Conservation (phyloP, 179 eudicot genomes). For the Silene vulgaris region DNA sequence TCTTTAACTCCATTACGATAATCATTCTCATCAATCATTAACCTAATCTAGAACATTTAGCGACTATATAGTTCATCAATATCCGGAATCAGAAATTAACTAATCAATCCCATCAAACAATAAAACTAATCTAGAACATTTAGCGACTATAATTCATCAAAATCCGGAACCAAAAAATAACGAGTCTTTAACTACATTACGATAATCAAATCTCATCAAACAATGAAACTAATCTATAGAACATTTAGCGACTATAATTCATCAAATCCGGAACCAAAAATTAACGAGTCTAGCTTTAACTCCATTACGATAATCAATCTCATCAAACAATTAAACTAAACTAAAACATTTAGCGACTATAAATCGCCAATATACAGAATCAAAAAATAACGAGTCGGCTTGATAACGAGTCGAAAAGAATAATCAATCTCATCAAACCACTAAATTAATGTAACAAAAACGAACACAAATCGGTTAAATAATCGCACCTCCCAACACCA, state of each 20-base stretch:
- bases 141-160: background rate
- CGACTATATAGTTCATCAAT: too few relatives aligned
- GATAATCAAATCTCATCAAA: background rate
- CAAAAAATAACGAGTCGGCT: background rate
- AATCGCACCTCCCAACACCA: conserved; percentile 68
- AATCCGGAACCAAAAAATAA: background rate
- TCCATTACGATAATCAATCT: too few relatives aligned
- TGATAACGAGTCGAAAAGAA: background rate
- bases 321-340: background rate
- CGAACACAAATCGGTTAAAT: background rate
- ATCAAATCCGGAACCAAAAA: background rate
- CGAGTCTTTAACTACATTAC: background rate
- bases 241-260: background rate
- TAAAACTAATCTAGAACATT: too few relatives aligned
- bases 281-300: too few relatives aligned
- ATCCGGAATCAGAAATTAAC: background rate
- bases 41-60: too few relatives aligned
- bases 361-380: background rate
- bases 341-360: background rate
- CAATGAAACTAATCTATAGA: too few relatives aligned
- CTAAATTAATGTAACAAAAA: background rate
- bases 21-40: background rate
- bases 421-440: background rate
- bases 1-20: background rate
- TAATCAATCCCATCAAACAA: background rate